Base-by-base conservation (phyloP, 2,329 filamentous ascomycete genomes). In the Fusarium subtropicale region DNA sequence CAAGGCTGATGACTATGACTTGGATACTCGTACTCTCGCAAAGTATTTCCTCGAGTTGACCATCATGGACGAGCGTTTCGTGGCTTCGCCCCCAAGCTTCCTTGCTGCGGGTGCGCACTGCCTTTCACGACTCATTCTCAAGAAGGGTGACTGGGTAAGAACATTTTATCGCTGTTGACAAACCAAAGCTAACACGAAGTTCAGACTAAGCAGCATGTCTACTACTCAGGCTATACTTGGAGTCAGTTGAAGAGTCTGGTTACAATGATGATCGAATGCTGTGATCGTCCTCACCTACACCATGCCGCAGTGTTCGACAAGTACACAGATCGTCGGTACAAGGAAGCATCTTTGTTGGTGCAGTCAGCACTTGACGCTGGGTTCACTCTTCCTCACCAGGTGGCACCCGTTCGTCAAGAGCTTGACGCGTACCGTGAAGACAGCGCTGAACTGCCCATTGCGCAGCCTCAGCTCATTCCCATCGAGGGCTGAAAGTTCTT, bases 31-130 rank as follows among this genome's bases (percentile, higher is more conserved):
- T 38, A 98, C 96, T 7, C 84, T 99, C 56, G 94, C 96, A 74
- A 99, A 99, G 82, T 99, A 99, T 82, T 97, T 99, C 81, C 86
- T 99, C 28, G 96, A 99, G 79, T 88, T 98, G 57, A 97, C 94
- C 38, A 90, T 98, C 78, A 97, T 98, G 94, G 96, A 99, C 77
- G 94, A 98, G 84, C 92, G 95, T 22, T 98, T 99, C 76, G 93
- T 99, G 36, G 93, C 92, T 28, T 93, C 91, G 73, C 92, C 93
- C 33, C 92, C 95, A 3, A 97, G 94, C 85, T 98, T 93, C 78
- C 83, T 95, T 54, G 92, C 96, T 57, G 96, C 96, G 20, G 95
- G 92, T 30, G 92, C 96, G 26, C 96, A 99, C 79, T 98, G 94
- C 78, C 84, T 99, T 52, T 92, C 96, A 41, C 91, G 95, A 62